These are phyloP conservation scores for Hypholoma sublateritium DNA, from an alignment of 768 basidiomycete species.

Conservation along the genomic window DNA sequence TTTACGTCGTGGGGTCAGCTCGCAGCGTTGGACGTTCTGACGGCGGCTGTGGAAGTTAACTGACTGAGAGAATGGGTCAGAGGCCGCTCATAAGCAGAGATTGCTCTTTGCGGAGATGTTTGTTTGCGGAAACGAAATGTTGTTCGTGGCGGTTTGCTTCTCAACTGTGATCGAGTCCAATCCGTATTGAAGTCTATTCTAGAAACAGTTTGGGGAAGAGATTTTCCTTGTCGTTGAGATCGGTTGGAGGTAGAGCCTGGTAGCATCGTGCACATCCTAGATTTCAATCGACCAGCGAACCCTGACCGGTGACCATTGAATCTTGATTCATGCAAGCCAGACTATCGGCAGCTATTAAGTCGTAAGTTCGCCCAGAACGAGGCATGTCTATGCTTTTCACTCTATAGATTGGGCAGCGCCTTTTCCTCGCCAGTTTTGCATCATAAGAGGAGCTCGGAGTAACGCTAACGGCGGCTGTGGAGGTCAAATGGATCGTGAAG, in stretches of 20 bases:
- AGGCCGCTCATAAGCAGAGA: neutral
- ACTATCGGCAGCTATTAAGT: no score
- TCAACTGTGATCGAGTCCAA: no score
- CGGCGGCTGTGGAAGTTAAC: slow-evolving; percentile 36
- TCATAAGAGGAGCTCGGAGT: no score
- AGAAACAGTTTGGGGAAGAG: neutral
- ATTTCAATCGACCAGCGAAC: neutral
- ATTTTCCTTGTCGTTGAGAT: neutral
- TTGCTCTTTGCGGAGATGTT: neutral
- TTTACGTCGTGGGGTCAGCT: slow-evolving; percentile 54
- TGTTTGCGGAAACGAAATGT: neutral
- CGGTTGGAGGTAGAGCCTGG: neutral
- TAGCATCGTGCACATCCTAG: neutral
- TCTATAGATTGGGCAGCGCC: no score
- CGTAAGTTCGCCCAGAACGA: no score
- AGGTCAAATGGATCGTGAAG: no score
- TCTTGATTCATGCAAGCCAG: neutral
- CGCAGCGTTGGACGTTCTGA: slow-evolving; percentile 44
- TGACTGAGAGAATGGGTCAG: slow-evolving; percentile 8
- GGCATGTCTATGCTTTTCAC: no score
- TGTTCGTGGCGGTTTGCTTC: no score
- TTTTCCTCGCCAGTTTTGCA: no score
- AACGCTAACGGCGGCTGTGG: no score
- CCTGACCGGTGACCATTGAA: neutral
- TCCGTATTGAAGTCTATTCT: no score